These are phyloP conservation scores for Ormosia semicastrata DNA, from an alignment of 306 rosid species.

Conservation along the genomic window DNA sequence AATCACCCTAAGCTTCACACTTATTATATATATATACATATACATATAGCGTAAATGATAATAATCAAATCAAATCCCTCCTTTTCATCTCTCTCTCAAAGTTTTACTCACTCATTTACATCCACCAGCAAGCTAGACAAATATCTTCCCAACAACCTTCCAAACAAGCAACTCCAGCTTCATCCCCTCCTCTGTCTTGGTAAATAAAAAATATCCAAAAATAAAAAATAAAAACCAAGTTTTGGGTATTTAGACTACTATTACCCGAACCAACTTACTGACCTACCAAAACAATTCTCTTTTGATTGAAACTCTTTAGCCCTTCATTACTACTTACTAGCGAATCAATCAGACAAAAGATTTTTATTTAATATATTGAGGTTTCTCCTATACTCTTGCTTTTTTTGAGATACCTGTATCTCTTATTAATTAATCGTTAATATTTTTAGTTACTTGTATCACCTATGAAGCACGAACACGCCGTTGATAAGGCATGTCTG, in stretches of 20 bases:
- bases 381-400: background rate
- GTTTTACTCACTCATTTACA: background rate
- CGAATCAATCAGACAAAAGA: background rate
- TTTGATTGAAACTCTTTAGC: background rate
- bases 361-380: background rate
- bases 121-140: background rate
- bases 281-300: slow-evolving; percentile 29
- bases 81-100: background rate
- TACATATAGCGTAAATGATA: background rate
- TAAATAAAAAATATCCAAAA: background rate
- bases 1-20: slow-evolving; percentile 32
- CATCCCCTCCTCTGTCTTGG: background rate
- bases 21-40: background rate
- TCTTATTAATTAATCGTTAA: too few relatives aligned
- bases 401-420: background rate
- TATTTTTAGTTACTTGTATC: too few relatives aligned
- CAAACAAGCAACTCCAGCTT: background rate
- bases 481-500: too few relatives aligned
- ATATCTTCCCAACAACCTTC: slow-evolving; percentile 1
- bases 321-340: background rate
- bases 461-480: too few relatives aligned
- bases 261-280: slow-evolving; percentile 21
- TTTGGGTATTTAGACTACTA: background rate
- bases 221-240: background rate
- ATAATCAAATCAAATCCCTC: background rate